Base-by-base conservation (phyloP, 768 basidiomycete species). In the Amanita thiersii region DNA sequence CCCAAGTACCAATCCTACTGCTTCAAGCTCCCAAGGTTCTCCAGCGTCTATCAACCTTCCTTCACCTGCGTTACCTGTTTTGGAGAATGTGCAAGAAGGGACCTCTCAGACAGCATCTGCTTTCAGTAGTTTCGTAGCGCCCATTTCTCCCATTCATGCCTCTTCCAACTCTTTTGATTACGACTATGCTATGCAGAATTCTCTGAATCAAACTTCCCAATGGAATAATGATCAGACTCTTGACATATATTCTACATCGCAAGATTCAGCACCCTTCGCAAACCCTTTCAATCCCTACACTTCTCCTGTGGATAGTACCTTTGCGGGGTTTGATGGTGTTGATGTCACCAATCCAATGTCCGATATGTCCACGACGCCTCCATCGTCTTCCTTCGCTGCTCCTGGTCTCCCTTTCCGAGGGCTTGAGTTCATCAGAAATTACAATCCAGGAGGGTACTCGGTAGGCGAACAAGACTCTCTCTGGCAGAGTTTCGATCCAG, bases 391-490 rank as follows among this genome's bases (percentile, higher is more conserved):
- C 3, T 87, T 87, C 56, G 66, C 79, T 47, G 76, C 77, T 6
- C 69, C 79, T 17, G 85, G 85, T 28, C 66, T 89, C n/a, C 88
- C 86, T 1, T 91, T 90, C 67, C 72, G 77, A 21, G 88, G 86
- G 7, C 68, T 90, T 23, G 88, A 91, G 51, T 91, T 76, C 52
- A 81, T 91, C 53, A 77, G 83, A 51, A 88, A 86, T 52, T 88
- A 82, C 55, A 70, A 77, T 38, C 70, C 72, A 57, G 66, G 67
- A 47, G 68, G 69, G 25, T 75, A 71, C 57, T 58, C 60, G 17
- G 51, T 60, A 14, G 64, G 59, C 39, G 73, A 75, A 44, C 72
- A 70, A 47, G 72, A 75, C 52, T 61, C 65, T 10, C 55, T 75
- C 25, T 77, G 75, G 73, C 72, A 72, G 49, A 75, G 73, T 52